Evolutionary conservation across 2,329 filamentous ascomycete species (phyloP).

Genomic region (Fusarium sp.): DNA sequence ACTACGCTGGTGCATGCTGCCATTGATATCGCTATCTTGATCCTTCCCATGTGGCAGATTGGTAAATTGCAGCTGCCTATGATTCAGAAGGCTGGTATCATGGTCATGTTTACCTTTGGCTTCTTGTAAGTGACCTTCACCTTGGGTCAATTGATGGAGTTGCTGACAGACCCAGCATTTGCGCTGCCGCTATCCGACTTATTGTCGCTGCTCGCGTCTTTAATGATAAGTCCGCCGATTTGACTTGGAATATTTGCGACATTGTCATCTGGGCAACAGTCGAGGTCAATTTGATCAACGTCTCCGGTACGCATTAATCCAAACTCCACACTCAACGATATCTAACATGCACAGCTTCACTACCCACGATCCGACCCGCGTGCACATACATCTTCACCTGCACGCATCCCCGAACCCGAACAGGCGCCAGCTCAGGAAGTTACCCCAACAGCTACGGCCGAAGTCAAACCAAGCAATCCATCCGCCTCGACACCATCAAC

Average conservation of each 20-base stretch:
- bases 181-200: constrained; percentile 28
- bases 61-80: constrained; percentile 40
- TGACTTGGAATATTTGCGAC: constrained; percentile 36
- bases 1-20: constrained; percentile 42
- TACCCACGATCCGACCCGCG: constrained; percentile 37
- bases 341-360: constrained; percentile 19
- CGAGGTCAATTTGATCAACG: constrained; percentile 38
- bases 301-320: constrained; percentile 18
- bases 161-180: constrained; percentile 18
- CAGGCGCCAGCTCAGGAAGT: constrained; percentile 30
- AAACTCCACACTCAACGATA: rapidly evolving
- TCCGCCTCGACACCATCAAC: constrained; percentile 31
- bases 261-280: constrained; percentile 40
- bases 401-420: constrained; percentile 10
- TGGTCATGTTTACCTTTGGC: constrained; percentile 43
- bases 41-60: constrained; percentile 45
- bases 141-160: neutral
- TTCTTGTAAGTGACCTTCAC: constrained; percentile 34
- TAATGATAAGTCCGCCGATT: constrained; percentile 18
- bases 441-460: constrained; percentile 30
- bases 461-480: constrained; percentile 36
- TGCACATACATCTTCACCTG: constrained; percentile 34
- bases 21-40: constrained; percentile 44
- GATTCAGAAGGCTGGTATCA: constrained; percentile 41
- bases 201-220: constrained; percentile 30